These are phyloP conservation scores for Aspergillus ruber DNA, from an alignment of 2,329 filamentous ascomycete species.

Conservation along the genomic window DNA sequence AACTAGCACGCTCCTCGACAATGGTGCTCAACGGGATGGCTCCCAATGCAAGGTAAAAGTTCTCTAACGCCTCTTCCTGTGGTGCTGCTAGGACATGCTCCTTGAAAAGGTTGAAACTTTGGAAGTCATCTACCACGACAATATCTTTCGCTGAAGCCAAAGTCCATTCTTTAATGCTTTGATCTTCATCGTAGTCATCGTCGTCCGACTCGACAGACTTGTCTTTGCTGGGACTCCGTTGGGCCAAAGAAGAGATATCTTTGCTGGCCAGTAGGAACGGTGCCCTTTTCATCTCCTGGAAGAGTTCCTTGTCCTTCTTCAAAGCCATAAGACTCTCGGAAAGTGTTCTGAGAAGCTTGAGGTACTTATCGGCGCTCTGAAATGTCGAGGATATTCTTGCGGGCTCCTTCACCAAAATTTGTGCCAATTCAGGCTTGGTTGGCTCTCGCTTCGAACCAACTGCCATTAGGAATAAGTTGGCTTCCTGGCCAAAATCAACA, in stretches of 20 bases:
- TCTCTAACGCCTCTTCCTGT: slow-evolving; percentile 79
- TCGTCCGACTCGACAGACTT: slow-evolving; percentile 24
- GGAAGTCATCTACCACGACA: slow-evolving; percentile 79
- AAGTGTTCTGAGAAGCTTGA: slow-evolving; percentile 72
- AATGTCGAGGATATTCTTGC: slow-evolving; percentile 73
- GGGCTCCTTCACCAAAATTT: slow-evolving; percentile 76
- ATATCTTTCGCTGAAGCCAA: slow-evolving; percentile 66
- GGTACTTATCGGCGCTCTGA: slow-evolving; percentile 76
- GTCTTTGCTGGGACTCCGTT: slow-evolving; percentile 12
- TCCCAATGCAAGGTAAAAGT: slow-evolving; percentile 76
- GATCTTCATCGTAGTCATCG: slow-evolving; percentile 55
- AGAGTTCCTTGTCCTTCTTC: slow-evolving; percentile 72
- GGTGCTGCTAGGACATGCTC: slow-evolving; percentile 77
- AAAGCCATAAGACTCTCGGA: slow-evolving; percentile 65
- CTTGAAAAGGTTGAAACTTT: slow-evolving; percentile 83
- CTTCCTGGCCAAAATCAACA: slow-evolving; percentile 83
- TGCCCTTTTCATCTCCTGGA: slow-evolving; percentile 66
- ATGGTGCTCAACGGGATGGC: slow-evolving; percentile 68
- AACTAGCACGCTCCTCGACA: slow-evolving; percentile 69
- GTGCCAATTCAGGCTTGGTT: slow-evolving; percentile 76
- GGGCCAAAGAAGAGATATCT: slow-evolving; percentile 50
- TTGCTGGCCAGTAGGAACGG: slow-evolving; percentile 78
- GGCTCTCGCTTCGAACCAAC: slow-evolving; percentile 90
- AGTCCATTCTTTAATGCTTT: slow-evolving; percentile 68
- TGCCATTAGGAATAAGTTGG: slow-evolving; percentile 80